phyloP scores from a whole-genome alignment of 208 protist species.

The Porcisia hertigi region DNA sequence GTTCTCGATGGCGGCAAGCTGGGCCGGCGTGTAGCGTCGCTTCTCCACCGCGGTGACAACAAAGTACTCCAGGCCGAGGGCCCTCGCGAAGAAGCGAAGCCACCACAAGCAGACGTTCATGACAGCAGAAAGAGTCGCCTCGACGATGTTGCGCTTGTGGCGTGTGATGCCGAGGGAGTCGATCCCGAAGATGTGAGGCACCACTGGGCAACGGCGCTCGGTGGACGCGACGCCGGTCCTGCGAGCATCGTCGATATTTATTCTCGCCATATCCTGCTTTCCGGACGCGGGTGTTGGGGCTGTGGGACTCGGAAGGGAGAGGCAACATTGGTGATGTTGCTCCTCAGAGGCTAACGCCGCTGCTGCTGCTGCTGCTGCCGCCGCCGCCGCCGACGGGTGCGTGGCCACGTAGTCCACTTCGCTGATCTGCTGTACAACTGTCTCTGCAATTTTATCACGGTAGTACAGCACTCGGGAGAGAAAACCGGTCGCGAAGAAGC shows the following conservation, averaged over 20 bases:
- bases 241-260: not conserved
- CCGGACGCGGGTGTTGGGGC: not conserved
- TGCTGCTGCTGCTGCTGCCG: too few relatives aligned
- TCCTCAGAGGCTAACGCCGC: not conserved
- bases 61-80: constrained; percentile 22
- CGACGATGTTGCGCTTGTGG: constrained; percentile 15
- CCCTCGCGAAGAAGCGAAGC: constrained; percentile 20
- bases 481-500: constrained; percentile 65
- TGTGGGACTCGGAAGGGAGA: not conserved
- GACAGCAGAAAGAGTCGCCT: constrained; percentile 18
- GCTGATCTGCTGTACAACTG: constrained; percentile 32
- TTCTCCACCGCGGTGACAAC: constrained; percentile 4
- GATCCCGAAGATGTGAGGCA: constrained; percentile 21
- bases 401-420: constrained; percentile 12
- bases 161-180: constrained; percentile 11
- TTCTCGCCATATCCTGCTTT: not conserved
- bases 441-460: constrained; percentile 32
- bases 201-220: constrained; percentile 1
- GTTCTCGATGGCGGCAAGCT: constrained; percentile 18
- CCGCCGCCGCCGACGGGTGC: constrained; percentile 3
- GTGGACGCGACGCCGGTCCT: not conserved
- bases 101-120: constrained; percentile 20
- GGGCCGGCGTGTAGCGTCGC: constrained; percentile 15
- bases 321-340: not conserved
- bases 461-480: constrained; percentile 44